Base-by-base conservation (phyloP, 768 basidiomycete species). In the Boletales sp. region DNA sequence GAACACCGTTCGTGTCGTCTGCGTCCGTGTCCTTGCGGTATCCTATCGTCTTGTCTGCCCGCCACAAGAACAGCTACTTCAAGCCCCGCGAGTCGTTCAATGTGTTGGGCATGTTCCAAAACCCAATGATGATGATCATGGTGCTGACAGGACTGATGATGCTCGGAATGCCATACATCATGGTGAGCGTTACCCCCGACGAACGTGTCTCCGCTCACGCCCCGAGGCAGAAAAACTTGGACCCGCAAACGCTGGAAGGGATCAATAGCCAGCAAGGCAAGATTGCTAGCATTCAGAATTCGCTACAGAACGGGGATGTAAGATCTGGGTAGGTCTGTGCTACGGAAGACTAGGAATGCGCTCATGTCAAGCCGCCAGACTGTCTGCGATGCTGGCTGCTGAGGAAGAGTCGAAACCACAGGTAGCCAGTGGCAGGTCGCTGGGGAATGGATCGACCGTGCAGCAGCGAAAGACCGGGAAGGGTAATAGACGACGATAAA, bases 81-180 rank as follows among this genome's bases (percentile, higher is more conserved):
- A 72, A 82, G 27, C 82, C 86, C 21, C 78, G 65, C 30, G 79
- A 90, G 64, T 80, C 82, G 15, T 92, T 92, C 75, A 86, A 86
- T 65, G 54, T 89, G 19, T 47, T 86, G 49, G 80, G 73, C 45
- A 90, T 92, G 86, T 72, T 92, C 60, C 80, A 84, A 50, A 92
- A 82, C 62, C 89, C 89, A 8, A 90, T 92, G 89, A 86, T 87
- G 76, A 69, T 92, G 50, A 76, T 90, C 65, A 86, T 88, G 82
- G 74, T 81, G 29, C 67, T 78, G 55, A 84, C 78, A 40, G 88
- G 77, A 34, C 71, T 68, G 43, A 79, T 89, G 79, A 77, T 87
- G 71, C 66, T 91, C 24, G 79, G 75, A 19, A 83, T 81, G 79
- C 89, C 88, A 5, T 89, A 86, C 61, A 66, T 91, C 47, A 85